Evolutionary conservation across 2,329 filamentous ascomycete species (phyloP), one percentile per base, ranked within the genome.

Genomic region (Fusarium goolgardi): DNA sequence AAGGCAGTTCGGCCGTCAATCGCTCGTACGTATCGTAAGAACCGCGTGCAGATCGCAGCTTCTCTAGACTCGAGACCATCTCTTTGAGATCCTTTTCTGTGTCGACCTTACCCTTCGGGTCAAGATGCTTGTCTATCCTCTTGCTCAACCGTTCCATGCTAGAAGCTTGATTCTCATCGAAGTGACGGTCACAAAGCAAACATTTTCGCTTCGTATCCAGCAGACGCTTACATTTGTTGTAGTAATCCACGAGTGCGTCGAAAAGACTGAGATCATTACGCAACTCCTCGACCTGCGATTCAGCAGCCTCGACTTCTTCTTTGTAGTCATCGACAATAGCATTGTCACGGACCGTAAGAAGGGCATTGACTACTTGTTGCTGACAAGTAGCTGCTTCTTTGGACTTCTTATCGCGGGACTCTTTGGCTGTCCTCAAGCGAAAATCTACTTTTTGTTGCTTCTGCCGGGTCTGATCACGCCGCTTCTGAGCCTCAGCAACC

Each of bases 371-470:
- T 0, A 90, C 86, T 15, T 80, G 84, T 37, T 85, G 81, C 62
- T 91, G 86, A 74, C 88, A 90, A 31, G 82, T 82, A 37, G 87
- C 81, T 41, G 88, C 82, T 60, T 94, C 91, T 31, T 85, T 81
- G 16, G 86, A 82, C 69, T 90, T 90, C 74, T 87, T 87, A 69
- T 85, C 87, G 27, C 90, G 81, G 15, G 86, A 87, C n/a, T 88
- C 87, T 44, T 87, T 88, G 25, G 85, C 81, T 46, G 84, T 89
- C 45, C 88, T 90, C 34, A 96, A 81, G 72, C 88, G 89, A 77
- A 88, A 93, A 64, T 94, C 91, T 13, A 93, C 80, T 69, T 94
- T 90, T 73, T 93, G 90, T 31, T 95, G 84, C 72, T 94, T 91
- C 68, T 91, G 87, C 67, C 86, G 87, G 4, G 88, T 84, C 39